These are phyloP conservation scores for Pestalotiopsis sp. DNA, from an alignment of 2,329 filamentous ascomycete genomes.

Conservation along the genomic window DNA sequence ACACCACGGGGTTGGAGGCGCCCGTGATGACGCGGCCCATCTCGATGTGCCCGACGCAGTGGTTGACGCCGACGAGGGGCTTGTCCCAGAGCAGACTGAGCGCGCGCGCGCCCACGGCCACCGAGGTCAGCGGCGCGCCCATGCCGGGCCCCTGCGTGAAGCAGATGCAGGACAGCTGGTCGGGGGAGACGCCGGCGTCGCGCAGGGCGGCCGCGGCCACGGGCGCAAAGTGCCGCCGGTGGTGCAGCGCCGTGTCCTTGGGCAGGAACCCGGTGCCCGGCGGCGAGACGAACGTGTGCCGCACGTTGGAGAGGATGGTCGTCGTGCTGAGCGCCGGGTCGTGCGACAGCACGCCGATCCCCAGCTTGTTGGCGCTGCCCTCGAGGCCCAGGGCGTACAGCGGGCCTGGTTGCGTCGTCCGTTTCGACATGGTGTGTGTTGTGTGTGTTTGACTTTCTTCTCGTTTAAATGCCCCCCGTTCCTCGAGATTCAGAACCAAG, in stretches of 20 bases:
- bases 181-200: constrained; percentile 63
- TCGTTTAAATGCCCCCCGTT: too few relatives aligned
- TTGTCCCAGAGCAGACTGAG: constrained; percentile 83
- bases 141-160: constrained; percentile 96
- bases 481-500: not conserved
- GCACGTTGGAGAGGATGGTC: constrained; percentile 85
- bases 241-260: constrained; percentile 93
- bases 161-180: constrained; percentile 87
- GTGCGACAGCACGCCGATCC: constrained; percentile 89
- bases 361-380: constrained; percentile 97
- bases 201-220: constrained; percentile 80
- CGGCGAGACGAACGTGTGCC: constrained; percentile 90
- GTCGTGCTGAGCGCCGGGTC: constrained; percentile 56
- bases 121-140: constrained; percentile 87
- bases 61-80: constrained; percentile 92
- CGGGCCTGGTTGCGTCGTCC: constrained; percentile 27
- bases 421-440: constrained; percentile 2
- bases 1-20: constrained; percentile 86
- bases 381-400: constrained; percentile 69
- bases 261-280: constrained; percentile 94
- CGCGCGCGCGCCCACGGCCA: constrained; percentile 83
- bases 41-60: constrained; percentile 98
- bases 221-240: constrained; percentile 80
- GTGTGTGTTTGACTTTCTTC: not conserved
- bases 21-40: constrained; percentile 95